A percentile compares a stretch with the other conserved stretches of the same genome.
These are phyloP conservation scores for Pilasporangium apinafurcum DNA, from an alignment of 352 stramenopile species.

Conservation along the genomic window DNA sequence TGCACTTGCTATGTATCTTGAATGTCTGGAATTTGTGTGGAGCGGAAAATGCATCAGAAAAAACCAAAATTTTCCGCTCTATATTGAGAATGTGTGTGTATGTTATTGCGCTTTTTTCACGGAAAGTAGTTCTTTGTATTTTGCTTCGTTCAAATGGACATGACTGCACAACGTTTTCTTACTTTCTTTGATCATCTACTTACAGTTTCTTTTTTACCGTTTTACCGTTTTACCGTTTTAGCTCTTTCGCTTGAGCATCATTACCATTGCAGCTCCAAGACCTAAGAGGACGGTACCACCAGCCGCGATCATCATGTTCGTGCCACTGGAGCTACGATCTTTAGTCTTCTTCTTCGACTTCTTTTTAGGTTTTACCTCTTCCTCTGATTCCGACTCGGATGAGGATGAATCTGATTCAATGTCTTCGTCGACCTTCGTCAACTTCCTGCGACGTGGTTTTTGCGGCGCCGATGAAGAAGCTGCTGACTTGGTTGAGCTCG, in stretches of 20 bases:
- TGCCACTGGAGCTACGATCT: background rate
- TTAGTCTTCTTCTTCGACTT: constrained; percentile 17
- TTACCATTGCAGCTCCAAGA: constrained; percentile 38
- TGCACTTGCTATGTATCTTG: background rate
- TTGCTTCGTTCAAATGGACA: no score
- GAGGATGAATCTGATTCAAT: constrained; percentile 25
- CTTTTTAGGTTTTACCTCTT: constrained; percentile 36
- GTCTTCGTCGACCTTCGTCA: constrained; percentile 81
- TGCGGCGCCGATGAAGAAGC: constrained; percentile 14
- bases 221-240: no score
- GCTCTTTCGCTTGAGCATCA: constrained; percentile 65
- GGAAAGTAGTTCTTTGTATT: no score
- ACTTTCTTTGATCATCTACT: no score
- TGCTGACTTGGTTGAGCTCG: constrained; percentile 23
- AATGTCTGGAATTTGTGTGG: background rate
- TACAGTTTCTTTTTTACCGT: no score
- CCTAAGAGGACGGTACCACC: constrained; percentile 36
- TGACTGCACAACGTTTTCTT: no score
- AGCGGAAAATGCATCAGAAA: background rate
- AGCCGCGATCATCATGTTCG: constrained; percentile 23
- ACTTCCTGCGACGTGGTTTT: constrained; percentile 32
- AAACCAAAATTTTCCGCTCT: no score
- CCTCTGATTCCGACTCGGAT: constrained; percentile 25
- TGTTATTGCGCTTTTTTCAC: no score
- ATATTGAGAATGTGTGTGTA: no score